A percentile compares a stretch with the other conserved stretches of the same genome.
Conservation (phyloP, 257 asterid species). For the Jasminum sambac region DNA sequence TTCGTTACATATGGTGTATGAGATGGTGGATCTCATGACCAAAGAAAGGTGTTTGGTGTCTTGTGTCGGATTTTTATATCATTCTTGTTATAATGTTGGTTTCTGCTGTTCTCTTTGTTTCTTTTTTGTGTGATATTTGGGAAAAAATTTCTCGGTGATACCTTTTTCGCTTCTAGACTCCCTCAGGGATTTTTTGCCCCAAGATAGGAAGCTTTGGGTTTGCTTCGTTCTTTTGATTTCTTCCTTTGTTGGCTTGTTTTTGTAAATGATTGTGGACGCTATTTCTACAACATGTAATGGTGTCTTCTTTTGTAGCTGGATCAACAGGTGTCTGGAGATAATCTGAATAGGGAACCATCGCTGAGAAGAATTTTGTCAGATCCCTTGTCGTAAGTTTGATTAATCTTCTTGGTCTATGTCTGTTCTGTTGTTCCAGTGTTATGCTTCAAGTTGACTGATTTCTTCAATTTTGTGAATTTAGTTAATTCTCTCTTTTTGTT, state of each 20-base stretch:
- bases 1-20: background rate
- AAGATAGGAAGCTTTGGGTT: conserved; percentile 16
- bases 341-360: conserved; percentile 72
- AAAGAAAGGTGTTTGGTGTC: background rate
- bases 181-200: conserved; percentile 1
- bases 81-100: conserved; percentile 13
- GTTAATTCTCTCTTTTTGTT: background rate
- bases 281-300: conserved; percentile 28
- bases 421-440: background rate
- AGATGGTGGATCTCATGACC: conserved; percentile 12
- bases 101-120: background rate
- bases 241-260: conserved; percentile 11
- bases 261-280: conserved; percentile 21
- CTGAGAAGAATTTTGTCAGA: conserved; percentile 91
- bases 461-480: background rate
- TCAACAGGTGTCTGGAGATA: conserved; percentile 71
- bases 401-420: background rate
- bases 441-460: background rate
- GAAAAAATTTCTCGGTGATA: background rate
- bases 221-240: conserved; percentile 8
- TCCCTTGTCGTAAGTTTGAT: conserved; percentile 82
- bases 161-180: background rate
- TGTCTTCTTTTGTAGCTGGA: conserved; percentile 42
- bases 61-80: conserved; percentile 11
- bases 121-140: background rate